A percentile compares a stretch with the other conserved stretches of the same genome.
phyloP scores from a whole-genome alignment of 805 yeast species.

The Priceomyces castillae region DNA sequence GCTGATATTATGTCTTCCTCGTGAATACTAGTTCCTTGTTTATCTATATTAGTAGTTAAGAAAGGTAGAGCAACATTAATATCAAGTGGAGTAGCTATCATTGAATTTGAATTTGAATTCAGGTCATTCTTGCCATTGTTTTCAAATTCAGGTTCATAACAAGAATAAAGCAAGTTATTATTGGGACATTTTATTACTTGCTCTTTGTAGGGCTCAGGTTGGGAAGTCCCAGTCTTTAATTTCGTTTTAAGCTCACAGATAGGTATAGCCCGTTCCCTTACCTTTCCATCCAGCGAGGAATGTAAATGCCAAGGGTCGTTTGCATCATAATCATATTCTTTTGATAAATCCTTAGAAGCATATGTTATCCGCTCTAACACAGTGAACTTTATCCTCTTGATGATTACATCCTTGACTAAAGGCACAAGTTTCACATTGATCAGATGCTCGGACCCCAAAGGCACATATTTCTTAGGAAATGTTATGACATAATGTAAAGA shows the following conservation, averaged over 20 bases:
- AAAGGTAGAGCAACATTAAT: slow-evolving; percentile 44
- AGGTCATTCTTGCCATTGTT: slow-evolving; percentile 2
- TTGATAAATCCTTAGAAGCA: slow-evolving; percentile 51
- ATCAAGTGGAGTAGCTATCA: slow-evolving; percentile 44
- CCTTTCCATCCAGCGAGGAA: slow-evolving; percentile 15
- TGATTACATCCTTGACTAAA: slow-evolving; percentile 54
- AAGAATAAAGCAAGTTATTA: slow-evolving; percentile 60
- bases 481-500: slow-evolving; percentile 68
- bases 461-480: slow-evolving; percentile 65
- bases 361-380: slow-evolving; percentile 66
- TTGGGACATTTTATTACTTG: slow-evolving; percentile 58
- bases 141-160: slow-evolving; percentile 38
- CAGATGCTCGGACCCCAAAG: slow-evolving; percentile 58
- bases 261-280: slow-evolving; percentile 54
- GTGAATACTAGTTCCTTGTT: slow-evolving; percentile 19
- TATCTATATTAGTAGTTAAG: slow-evolving; percentile 37
- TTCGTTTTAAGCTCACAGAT: slow-evolving; percentile 64
- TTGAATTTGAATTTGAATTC: slow-evolving; percentile 10
- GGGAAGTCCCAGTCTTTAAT: slow-evolving; percentile 29
- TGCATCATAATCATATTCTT: slow-evolving; percentile 39
- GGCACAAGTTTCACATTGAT: slow-evolving; percentile 68
- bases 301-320: slow-evolving; percentile 27
- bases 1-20: slow-evolving; percentile 15
- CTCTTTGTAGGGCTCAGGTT: slow-evolving; percentile 48
- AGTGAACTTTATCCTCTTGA: slow-evolving; percentile 64